Percentiles rank a stretch among this genome's conserved stretches.
Evolutionary conservation across 1,284 basidiomycete species (phyloP).

Genomic region (Naganishia sp.): DNA sequence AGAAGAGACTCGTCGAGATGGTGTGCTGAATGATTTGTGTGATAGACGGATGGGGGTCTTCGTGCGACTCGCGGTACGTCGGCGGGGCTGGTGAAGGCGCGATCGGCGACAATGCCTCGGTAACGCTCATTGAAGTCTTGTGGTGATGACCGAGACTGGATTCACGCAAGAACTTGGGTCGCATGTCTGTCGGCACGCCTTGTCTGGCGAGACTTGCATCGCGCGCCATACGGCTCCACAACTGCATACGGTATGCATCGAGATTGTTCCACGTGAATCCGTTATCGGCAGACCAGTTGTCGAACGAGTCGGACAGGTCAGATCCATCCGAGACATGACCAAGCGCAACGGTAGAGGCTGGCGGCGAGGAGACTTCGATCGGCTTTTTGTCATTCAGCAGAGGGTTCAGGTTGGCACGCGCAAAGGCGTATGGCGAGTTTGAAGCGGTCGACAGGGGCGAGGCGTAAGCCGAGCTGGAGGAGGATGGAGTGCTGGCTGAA

Average conservation of each 20-base stretch:
- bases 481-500: conserved; percentile 16
- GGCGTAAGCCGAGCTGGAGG: conserved; percentile 12
- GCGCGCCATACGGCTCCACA: conserved; percentile 77
- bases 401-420: conserved; percentile 78
- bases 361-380: conserved; percentile 9
- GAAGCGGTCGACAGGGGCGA: not conserved
- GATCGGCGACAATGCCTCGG: conserved; percentile 5
- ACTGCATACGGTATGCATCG: conserved; percentile 80
- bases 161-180: conserved; percentile 52
- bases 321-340: conserved; percentile 44
- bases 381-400: conserved; percentile 58
- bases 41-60: conserved; percentile 13
- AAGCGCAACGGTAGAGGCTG: conserved; percentile 34
- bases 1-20: conserved; percentile 51
- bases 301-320: conserved; percentile 66
- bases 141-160: not conserved
- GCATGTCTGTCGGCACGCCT: conserved; percentile 42
- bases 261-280: conserved; percentile 78
- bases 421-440: conserved; percentile 46
- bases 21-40: conserved; percentile 44
- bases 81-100: conserved; percentile 35
- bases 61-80: conserved; percentile 35
- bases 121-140: conserved; percentile 6
- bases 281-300: conserved; percentile 63
- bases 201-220: conserved; percentile 51